These are phyloP conservation scores for Leishmania aethiopica DNA, from an alignment of 208 protist genomes.

Conservation along the genomic window DNA sequence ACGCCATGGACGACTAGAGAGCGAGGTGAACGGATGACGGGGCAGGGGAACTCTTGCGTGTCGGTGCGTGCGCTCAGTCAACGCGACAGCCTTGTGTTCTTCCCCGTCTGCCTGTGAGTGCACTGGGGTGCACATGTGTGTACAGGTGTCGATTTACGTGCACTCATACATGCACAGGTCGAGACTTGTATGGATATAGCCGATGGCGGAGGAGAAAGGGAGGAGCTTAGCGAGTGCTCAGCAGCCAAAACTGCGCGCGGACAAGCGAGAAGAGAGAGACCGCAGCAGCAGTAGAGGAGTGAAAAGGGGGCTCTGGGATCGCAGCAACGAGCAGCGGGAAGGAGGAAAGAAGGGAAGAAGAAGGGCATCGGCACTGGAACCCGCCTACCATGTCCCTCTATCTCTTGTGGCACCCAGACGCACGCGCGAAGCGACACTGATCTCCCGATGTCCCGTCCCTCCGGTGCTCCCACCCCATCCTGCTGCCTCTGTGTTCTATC, in stretches of 20 bases:
- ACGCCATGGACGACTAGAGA: constrained; percentile 52
- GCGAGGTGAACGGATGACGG: background rate
- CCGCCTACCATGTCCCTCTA: background rate
- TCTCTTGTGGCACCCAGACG: no score
- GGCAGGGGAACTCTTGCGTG: background rate
- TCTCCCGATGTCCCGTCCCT: background rate
- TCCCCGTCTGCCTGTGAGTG: background rate
- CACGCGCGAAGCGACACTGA: no score
- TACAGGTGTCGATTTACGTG: background rate
- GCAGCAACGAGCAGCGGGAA: background rate
- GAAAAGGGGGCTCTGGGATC: background rate
- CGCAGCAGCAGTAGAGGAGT: background rate
- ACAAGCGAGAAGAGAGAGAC: background rate
- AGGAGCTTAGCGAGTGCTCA: no score
- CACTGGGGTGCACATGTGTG: background rate
- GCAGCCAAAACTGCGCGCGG: background rate
- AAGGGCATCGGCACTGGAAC: background rate
- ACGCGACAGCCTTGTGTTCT: background rate
- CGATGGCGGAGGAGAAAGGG: background rate
- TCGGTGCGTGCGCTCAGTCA: background rate
- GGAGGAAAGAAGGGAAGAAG: background rate
- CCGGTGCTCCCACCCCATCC: background rate
- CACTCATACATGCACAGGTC: background rate
- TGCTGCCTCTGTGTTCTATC: background rate
- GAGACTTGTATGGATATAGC: background rate